Evolutionary conservation across 441 rosid species (phyloP), one percentile per base, ranked within the genome.

Genomic region (Lepidium campestre): DNA sequence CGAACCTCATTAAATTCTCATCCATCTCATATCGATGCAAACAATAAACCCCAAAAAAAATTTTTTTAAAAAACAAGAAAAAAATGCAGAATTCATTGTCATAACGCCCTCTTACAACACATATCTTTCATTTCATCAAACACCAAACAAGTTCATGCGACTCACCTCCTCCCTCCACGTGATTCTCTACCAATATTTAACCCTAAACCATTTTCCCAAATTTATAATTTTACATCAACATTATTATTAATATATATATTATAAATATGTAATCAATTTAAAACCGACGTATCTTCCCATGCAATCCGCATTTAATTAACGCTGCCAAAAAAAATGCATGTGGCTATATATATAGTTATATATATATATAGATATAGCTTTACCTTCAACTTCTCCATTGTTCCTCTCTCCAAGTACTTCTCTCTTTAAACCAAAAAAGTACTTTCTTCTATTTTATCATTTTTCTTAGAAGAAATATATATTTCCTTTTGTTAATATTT

Each of bases 81-180:
- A n/a, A 62, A 66, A 68, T 71, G 74, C 64, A 8, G 40, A 64
- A 65, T 69, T 65, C 67, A 69, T 41, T 56, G 35, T 42, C 49
- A 70, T 57, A 69, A 65, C 65, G 67, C 72, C 45, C 62, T 57
- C 35, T 17, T 48, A 45, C 54, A 66, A 66, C 77, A 48, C 67
- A 60, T 62, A 62, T 63, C 58, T 67, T 32, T 70, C 72, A 53
- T 65, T 64, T 65, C 53, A 69, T 49, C 50, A 29, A 56, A 62
- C 76, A 45, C 67, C 63, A 69, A 69, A 75, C 71, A 37, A 67
- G 29, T 65, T 62, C 76, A 68, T 67, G 77, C 77, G 62, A 57
- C 69, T 66, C 60, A 55, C 74, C 57, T 58, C 57, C 52, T 57
- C 77, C 73, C 63, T 59, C 73, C 79, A 72, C 78, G 77, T 75